phyloP scores from a whole-genome alignment of 2,329 filamentous ascomycete species.

The Colletotrichum incanum region DNA sequence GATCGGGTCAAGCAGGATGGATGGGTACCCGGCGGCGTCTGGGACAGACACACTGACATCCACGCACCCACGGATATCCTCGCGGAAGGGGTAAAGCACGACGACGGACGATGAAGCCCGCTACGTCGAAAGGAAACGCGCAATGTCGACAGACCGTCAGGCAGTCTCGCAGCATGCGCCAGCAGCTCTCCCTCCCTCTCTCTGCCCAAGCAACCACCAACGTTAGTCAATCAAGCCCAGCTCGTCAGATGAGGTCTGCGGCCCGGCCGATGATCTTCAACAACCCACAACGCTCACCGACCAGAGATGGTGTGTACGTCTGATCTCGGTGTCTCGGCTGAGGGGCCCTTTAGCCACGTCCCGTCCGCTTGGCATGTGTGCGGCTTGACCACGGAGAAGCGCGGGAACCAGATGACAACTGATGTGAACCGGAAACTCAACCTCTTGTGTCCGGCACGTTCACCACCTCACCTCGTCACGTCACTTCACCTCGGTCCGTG shows the following conservation, averaged over 20 bases:
- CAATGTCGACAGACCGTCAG: conserved; percentile 10
- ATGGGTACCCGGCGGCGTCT: neutral
- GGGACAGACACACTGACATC: neutral
- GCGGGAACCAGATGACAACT: conserved; percentile 15
- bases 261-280: conserved; percentile 32
- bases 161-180: conserved; percentile 18
- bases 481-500: neutral
- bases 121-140: conserved; percentile 1
- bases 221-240: neutral
- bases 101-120: neutral
- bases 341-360: conserved; percentile 29
- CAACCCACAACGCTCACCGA: conserved; percentile 36
- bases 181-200: neutral
- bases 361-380: conserved; percentile 34
- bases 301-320: conserved; percentile 37
- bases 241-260: conserved; percentile 15
- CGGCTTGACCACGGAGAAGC: conserved; percentile 23
- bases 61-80: neutral
- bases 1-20: conserved; percentile 20
- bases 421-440: conserved; percentile 13
- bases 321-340: conserved; percentile 42
- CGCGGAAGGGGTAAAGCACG: neutral
- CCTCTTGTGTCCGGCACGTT: neutral
- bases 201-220: neutral
- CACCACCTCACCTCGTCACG: neutral